phyloP scores from a whole-genome alignment of 2,329 filamentous ascomycete species.

The Aspergillus ustus region DNA sequence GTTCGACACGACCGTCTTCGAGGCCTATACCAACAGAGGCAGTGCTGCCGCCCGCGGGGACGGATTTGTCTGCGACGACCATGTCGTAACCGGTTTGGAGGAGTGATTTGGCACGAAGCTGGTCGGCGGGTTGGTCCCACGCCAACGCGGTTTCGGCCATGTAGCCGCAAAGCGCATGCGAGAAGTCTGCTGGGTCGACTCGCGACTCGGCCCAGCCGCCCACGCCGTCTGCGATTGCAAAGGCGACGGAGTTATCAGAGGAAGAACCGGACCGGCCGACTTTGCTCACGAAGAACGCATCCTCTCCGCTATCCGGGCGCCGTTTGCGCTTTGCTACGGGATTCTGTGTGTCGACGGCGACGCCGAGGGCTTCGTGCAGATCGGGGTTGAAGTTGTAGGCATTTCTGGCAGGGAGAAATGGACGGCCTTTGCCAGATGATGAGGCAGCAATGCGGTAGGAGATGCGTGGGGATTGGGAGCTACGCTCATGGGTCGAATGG shows the following conservation, averaged over 20 bases:
- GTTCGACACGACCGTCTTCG: slow-evolving; percentile 74
- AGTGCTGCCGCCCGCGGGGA: slow-evolving; percentile 86
- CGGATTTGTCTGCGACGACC: slow-evolving; percentile 72
- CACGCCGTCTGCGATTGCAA: slow-evolving; percentile 92
- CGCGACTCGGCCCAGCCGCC: slow-evolving; percentile 93
- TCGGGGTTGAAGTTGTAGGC: slow-evolving; percentile 72
- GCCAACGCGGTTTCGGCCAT: slow-evolving; percentile 79
- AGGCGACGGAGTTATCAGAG: slow-evolving; percentile 60
- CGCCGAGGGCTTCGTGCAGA: slow-evolving; percentile 42
- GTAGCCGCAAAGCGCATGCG: slow-evolving; percentile 88
- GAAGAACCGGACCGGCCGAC: slow-evolving; percentile 64
- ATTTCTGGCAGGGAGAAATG: slow-evolving; percentile 70
- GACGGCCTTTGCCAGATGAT: slow-evolving; percentile 72
- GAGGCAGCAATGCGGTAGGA: slow-evolving; percentile 75
- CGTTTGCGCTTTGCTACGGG: slow-evolving; percentile 63
- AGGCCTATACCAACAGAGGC: slow-evolving; percentile 83
- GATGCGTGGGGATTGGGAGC: slow-evolving; percentile 47
- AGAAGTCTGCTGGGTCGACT: slow-evolving; percentile 93
- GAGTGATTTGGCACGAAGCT: slow-evolving; percentile 65
- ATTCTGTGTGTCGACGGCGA: slow-evolving; percentile 37
- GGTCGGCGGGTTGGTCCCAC: slow-evolving; percentile 49
- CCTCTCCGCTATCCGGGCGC: slow-evolving; percentile 83
- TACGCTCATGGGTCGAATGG: slow-evolving; percentile 34
- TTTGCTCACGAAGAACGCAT: slow-evolving; percentile 90
- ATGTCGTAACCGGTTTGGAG: slow-evolving; percentile 85